phyloP scores from a whole-genome alignment of 225 moss, liverwort and hornwort species.

The Pseudisothecium myosuroides region DNA sequence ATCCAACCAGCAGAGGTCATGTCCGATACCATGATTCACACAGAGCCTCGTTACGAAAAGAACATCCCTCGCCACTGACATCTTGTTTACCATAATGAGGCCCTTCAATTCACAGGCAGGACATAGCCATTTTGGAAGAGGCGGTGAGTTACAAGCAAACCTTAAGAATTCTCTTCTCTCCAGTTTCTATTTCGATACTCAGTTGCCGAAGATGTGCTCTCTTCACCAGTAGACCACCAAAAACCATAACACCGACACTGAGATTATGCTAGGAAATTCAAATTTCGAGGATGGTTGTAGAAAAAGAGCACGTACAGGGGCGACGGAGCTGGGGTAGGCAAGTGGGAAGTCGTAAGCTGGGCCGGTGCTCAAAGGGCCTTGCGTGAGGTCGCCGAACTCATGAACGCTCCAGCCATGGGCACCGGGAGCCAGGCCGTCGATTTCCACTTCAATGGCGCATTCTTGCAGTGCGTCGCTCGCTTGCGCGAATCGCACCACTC shows the following conservation, averaged over 20 bases:
- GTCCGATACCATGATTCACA: not conserved
- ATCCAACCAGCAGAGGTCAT: not conserved
- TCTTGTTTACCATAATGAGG: not conserved
- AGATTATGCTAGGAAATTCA: not conserved
- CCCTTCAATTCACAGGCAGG: not conserved
- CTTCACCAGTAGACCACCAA: not conserved
- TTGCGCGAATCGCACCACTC: conserved; percentile 56
- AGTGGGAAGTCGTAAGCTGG: conserved; percentile 2
- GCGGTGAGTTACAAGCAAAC: not conserved
- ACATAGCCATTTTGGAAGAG: not conserved
- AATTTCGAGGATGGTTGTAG: not conserved
- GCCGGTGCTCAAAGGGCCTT: conserved; percentile 50
- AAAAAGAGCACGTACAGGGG: not conserved
- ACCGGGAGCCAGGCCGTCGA: conserved; percentile 51
- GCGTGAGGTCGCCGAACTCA: conserved; percentile 52
- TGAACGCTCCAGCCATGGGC: conserved; percentile 50
- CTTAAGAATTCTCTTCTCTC: not conserved
- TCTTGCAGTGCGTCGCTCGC: conserved; percentile 3
- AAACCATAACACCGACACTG: not conserved
- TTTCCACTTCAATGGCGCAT: conserved; percentile 38
- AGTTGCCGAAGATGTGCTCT: not conserved
- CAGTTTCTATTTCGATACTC: not conserved
- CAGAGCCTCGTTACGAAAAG: not conserved
- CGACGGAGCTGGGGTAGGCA: not conserved
- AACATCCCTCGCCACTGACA: not conserved